Evolutionary conservation across 108 stramenopile species (phyloP).

Genomic region (Fragilariopsis cylindrus): DNA sequence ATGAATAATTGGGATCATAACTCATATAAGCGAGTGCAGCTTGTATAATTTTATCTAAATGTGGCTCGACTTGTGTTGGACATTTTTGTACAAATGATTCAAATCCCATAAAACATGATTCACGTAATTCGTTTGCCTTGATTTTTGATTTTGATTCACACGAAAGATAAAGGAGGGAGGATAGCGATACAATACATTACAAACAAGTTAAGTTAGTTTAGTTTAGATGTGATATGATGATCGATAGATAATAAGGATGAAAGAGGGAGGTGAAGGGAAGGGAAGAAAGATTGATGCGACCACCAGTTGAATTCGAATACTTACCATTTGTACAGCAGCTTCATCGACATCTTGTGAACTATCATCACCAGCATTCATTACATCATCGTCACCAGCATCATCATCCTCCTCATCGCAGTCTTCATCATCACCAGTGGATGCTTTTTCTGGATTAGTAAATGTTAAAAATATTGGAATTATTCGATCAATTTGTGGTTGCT

Average conservation of each 20-base stretch:
- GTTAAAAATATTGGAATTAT: constrained; percentile 93
- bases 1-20: constrained; percentile 97
- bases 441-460: constrained; percentile 88
- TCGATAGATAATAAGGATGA: no score
- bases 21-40: constrained; percentile 87
- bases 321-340: constrained; percentile 26
- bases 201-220: no score
- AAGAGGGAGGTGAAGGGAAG: no score
- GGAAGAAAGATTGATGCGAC: no score
- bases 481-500: constrained; percentile 88
- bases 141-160: constrained; percentile 17
- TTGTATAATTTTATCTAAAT: constrained; percentile 77
- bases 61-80: constrained; percentile 91
- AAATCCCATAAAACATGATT: constrained; percentile 96
- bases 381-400: constrained; percentile 52
- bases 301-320: no score
- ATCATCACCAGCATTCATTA: constrained; percentile 38
- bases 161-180: background rate
- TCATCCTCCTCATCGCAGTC: constrained; percentile 71
- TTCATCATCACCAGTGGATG: constrained; percentile 71
- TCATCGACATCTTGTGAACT: constrained; percentile 42
- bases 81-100: constrained; percentile 93
- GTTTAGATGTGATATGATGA: no score
- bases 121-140: constrained; percentile 89
- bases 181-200: no score